Percentiles rank a stretch among this genome's conserved stretches.
phyloP scores from a whole-genome alignment of 176 grass and related monocot species.

The Oryza rufipogon region DNA sequence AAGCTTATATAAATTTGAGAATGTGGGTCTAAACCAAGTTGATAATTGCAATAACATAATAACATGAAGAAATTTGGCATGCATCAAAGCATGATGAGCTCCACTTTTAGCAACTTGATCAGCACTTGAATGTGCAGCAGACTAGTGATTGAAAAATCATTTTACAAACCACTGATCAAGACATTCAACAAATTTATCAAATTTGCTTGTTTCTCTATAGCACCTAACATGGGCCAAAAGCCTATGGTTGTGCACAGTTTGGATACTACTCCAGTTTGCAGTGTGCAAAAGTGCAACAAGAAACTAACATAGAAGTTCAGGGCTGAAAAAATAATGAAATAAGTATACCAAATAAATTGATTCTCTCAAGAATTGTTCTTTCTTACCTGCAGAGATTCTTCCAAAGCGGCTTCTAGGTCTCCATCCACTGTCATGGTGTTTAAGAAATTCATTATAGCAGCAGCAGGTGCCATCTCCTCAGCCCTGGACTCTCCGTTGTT shows the following conservation, averaged over 20 bases:
- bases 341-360: neutral
- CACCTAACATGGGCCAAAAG: conserved; percentile 18
- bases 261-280: neutral
- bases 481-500: conserved; percentile 22
- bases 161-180: neutral
- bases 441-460: conserved; percentile 57
- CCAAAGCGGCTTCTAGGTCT: conserved; percentile 70
- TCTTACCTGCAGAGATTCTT: conserved; percentile 73
- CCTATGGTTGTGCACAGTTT: conserved; percentile 7
- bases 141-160: conserved; percentile 12
- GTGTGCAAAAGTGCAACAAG: neutral
- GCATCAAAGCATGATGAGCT: conserved; percentile 19
- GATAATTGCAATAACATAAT: neutral
- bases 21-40: neutral
- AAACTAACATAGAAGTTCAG: conserved; percentile 24
- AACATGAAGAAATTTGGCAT: neutral
- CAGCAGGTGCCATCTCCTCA: conserved; percentile 43
- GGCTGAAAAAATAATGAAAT: neutral
- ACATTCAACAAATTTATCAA: conserved; percentile 3
- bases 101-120: conserved; percentile 17
- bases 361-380: conserved; percentile 9
- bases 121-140: neutral
- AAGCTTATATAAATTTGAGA: conserved; percentile 4
- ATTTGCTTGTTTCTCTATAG: neutral
- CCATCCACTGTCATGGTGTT: conserved; percentile 47